Evolutionary conservation across 768 basidiomycete species (phyloP).

Genomic region (Calocera cornea): DNA sequence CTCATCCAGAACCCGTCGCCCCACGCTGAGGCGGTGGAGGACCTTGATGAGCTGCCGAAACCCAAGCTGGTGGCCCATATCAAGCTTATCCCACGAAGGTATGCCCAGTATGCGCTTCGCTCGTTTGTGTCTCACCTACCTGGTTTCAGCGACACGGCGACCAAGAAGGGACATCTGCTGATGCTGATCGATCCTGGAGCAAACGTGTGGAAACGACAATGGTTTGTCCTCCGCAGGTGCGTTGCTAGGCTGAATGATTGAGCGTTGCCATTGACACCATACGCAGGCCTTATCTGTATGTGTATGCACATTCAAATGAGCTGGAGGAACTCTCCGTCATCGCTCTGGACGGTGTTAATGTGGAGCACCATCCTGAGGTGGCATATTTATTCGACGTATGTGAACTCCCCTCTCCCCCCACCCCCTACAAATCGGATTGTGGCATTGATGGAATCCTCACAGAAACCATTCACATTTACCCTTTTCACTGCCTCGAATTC

Average conservation of each 20-base stretch:
- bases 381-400: slow-evolving; percentile 75
- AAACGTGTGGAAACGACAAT: slow-evolving; percentile 68
- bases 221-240: slow-evolving; percentile 80
- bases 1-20: slow-evolving; percentile 32
- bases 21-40: slow-evolving; percentile 25
- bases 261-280: background rate
- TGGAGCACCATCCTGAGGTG: slow-evolving; percentile 76
- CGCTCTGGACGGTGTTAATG: slow-evolving; percentile 69
- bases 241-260: slow-evolving; percentile 4
- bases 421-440: background rate
- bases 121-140: slow-evolving; percentile 1
- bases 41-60: slow-evolving; percentile 32
- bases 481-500: slow-evolving; percentile 88
- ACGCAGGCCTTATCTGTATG: slow-evolving; percentile 71
- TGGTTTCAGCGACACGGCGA: slow-evolving; percentile 51
- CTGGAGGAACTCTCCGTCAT: slow-evolving; percentile 71
- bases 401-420: slow-evolving; percentile 11
- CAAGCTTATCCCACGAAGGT: slow-evolving; percentile 63
- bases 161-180: slow-evolving; percentile 73
- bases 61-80: slow-evolving; percentile 55
- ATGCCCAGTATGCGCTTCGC: slow-evolving; percentile 14
- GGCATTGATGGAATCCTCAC: slow-evolving; percentile 2
- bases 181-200: slow-evolving; percentile 68
- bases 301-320: slow-evolving; percentile 76
- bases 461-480: slow-evolving; percentile 81